A percentile compares a stretch with the other conserved stretches of the same genome.
Evolutionary conservation across 2,329 filamentous ascomycete genomes (phyloP).

Genomic region (Macroventuria anomochaeta): DNA sequence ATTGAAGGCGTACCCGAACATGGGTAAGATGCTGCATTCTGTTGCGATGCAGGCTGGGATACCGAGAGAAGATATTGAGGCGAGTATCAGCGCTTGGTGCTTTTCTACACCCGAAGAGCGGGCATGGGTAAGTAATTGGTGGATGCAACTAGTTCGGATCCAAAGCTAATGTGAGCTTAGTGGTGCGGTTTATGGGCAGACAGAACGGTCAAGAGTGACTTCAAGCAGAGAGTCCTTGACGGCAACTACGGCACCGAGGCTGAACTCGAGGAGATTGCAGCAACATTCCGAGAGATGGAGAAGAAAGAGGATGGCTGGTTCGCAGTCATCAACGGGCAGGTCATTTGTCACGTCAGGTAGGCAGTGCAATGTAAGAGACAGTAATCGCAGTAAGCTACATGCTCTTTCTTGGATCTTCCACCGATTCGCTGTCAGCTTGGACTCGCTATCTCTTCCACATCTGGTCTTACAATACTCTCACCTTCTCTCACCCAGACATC

Average conservation of each 20-base stretch:
- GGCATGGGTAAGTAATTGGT: slow-evolving; percentile 25
- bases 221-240: slow-evolving; percentile 46
- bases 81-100: slow-evolving; percentile 51
- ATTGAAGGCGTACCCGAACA: slow-evolving; percentile 43
- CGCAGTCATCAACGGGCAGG: slow-evolving; percentile 52
- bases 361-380: too few relatives aligned
- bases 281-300: slow-evolving; percentile 51
- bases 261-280: slow-evolving; percentile 50
- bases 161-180: background rate
- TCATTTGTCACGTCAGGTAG: slow-evolving; percentile 44
- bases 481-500: background rate
- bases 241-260: slow-evolving; percentile 46
- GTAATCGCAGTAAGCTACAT: too few relatives aligned
- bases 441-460: background rate
- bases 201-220: slow-evolving; percentile 44
- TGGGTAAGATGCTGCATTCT: slow-evolving; percentile 46
- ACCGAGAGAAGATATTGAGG: slow-evolving; percentile 46
- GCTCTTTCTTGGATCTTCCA: background rate
- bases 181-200: slow-evolving; percentile 54
- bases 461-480: background rate
- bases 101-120: slow-evolving; percentile 50
- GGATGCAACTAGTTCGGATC: background rate
- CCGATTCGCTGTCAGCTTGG: background rate
- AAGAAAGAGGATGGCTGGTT: slow-evolving; percentile 53
- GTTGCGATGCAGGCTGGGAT: slow-evolving; percentile 51